These are phyloP conservation scores for Cadophora sp. DNA, from an alignment of 2,329 filamentous ascomycete genomes.

Conservation along the genomic window DNA sequence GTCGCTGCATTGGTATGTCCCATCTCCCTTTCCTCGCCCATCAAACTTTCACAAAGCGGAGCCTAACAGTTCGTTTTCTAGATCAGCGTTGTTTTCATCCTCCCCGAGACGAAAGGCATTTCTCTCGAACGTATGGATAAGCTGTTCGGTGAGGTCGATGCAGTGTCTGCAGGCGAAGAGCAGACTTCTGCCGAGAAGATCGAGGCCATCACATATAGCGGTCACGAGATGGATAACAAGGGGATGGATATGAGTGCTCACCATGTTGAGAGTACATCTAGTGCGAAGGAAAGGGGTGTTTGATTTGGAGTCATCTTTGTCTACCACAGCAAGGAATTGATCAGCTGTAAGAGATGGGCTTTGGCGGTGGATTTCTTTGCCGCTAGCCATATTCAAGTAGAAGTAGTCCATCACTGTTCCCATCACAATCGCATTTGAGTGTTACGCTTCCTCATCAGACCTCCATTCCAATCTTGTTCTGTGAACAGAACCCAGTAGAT, in stretches of 20 bases:
- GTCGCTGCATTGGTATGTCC: constrained; percentile 43
- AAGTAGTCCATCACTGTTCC: too few species aligned
- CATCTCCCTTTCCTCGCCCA: constrained; percentile 6
- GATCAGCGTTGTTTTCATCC: constrained; percentile 56
- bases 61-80: constrained; percentile 1
- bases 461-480: too few species aligned
- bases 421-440: too few species aligned
- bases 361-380: too few species aligned
- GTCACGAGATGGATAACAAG: constrained; percentile 19
- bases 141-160: constrained; percentile 52
- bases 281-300: not conserved
- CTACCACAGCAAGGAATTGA: not conserved
- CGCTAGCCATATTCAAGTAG: too few species aligned
- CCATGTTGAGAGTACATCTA: constrained; percentile 15
- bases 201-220: constrained; percentile 37
- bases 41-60: not conserved
- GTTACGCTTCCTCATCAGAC: too few species aligned
- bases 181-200: constrained; percentile 42
- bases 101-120: constrained; percentile 62
- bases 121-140: constrained; percentile 62
- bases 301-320: not conserved
- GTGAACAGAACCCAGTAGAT: too few species aligned
- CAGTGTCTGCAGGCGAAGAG: constrained; percentile 41
- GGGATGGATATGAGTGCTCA: constrained; percentile 2
- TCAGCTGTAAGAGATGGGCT: too few species aligned